Base-by-base conservation (phyloP, 2,329 filamentous ascomycete genomes). In the Neodidymelliopsis sp. region DNA sequence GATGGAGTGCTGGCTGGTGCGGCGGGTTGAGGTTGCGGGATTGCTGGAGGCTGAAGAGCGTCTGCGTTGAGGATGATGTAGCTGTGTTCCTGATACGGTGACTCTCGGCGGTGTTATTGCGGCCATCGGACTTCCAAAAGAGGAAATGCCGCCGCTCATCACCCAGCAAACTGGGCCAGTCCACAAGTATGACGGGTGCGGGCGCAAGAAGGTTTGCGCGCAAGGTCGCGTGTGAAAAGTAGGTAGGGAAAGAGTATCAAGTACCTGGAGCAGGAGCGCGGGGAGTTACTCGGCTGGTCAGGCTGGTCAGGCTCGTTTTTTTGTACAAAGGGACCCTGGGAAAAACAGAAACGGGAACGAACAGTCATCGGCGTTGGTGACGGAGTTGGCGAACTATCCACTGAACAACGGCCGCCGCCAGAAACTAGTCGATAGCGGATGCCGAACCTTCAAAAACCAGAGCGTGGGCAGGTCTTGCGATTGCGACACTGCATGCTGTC, bases 1-100 rank as follows among this genome's bases (percentile, higher is more conserved):
- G 52, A 68, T 63, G 41, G 78, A 80, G 65, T 79, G 78, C 62
- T 79, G 76, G 65, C 74, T 72, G 62, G 70, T 67, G 48, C 63
- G 66, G 49, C 65, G 63, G 4, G 46, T 33, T 41, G 48, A 47
- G 51, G 43, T 33, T 47, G 47, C 55, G 38, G 33, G 37, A 31
- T 44, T 46, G 49, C 49, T 38, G 19, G 60, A 56, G 40, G 56
- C 25, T 28, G 63, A 63, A 23, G 66, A 63, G 45, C 54, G 54
- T 18, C 55, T 59, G 27, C 54, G 51, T 23, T 58, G 45, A 40
- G 45, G 47, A 57, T 59, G 39, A 57, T 56, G 48, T 37, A 53
- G 51, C 24, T 55, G 34, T 30, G 54, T 50, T 23, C 19, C 37
- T 24, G 23, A 11, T 16, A n/a, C 33, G 49, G 35, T 38, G 25